These are phyloP conservation scores for Chondrus crispus DNA, from an alignment of 23 red algal species.

Conservation along the genomic window DNA sequence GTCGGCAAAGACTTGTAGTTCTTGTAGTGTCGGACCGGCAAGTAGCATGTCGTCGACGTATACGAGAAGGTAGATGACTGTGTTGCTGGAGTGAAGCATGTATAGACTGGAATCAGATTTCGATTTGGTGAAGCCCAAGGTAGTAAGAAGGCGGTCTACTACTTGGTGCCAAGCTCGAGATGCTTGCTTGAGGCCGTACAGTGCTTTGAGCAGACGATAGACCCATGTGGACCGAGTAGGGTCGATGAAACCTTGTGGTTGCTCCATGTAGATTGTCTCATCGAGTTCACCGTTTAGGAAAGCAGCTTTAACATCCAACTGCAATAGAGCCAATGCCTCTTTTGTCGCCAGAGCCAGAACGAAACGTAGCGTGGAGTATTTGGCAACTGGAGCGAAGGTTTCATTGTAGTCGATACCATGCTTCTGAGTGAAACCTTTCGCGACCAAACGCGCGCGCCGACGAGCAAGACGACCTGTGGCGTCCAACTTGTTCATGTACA, in stretches of 20 bases:
- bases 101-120: neutral
- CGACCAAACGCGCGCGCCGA: neutral
- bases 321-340: neutral
- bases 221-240: neutral
- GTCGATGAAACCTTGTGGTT: neutral
- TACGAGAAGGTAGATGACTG: neutral
- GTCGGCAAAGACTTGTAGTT: too few relatives aligned
- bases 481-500: neutral
- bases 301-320: constrained; percentile 13
- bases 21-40: neutral
- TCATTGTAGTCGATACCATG: neutral
- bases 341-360: neutral
- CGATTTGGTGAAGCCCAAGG: neutral
- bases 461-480: neutral
- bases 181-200: constrained; percentile 27
- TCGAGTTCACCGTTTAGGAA: constrained; percentile 22
- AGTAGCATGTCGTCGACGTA: neutral
- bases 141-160: neutral
- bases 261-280: constrained; percentile 13
- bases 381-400: neutral
- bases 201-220: neutral
- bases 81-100: neutral
- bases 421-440: neutral
- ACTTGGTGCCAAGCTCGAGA: neutral
- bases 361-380: neutral